Conservation (phyloP, 1,284 basidiomycete genomes). For the Phlebopus sp. region DNA sequence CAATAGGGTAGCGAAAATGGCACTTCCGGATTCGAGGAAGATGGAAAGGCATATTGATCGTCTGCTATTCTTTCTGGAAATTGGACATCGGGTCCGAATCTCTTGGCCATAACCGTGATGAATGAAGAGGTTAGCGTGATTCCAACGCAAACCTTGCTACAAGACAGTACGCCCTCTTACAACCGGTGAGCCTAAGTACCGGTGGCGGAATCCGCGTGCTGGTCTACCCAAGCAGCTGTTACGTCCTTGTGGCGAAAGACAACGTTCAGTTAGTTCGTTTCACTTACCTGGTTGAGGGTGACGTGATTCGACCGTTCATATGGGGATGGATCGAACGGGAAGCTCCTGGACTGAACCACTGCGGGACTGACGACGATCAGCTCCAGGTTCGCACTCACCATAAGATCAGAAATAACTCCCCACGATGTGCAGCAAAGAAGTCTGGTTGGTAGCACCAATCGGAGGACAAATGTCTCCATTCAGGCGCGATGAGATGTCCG, state of each 20-base stretch:
- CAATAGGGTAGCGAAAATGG: conserved; percentile 65
- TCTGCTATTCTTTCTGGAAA: conserved; percentile 36
- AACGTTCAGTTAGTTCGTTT: conserved; percentile 10
- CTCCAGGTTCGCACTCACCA: conserved; percentile 42
- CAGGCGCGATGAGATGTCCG: neutral
- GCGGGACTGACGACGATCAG: conserved; percentile 2
- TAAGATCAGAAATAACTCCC: conserved; percentile 50
- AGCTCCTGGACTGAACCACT: conserved; percentile 59
- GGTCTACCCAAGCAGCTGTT: no score
- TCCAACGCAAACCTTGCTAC: conserved; percentile 88
- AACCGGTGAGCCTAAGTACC: conserved; percentile 4
- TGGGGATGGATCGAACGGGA: conserved; percentile 61
- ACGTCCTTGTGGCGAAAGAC: conserved; percentile 7
- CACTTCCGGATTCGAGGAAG: conserved; percentile 80
- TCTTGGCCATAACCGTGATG: conserved; percentile 65
- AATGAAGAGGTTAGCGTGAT: conserved; percentile 79
- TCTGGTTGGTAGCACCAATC: conserved; percentile 51
- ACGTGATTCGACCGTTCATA: conserved; percentile 81
- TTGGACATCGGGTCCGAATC: neutral
- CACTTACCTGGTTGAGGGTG: conserved; percentile 74
- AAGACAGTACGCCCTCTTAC: conserved; percentile 82
- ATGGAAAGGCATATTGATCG: conserved; percentile 67
- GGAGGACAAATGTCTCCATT: conserved; percentile 3
- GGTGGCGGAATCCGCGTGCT: conserved; percentile 2
- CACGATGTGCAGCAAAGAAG: conserved; percentile 47